Evolutionary conservation across 805 yeast genomes (phyloP).

Genomic region (Teunomyces atbi): DNA sequence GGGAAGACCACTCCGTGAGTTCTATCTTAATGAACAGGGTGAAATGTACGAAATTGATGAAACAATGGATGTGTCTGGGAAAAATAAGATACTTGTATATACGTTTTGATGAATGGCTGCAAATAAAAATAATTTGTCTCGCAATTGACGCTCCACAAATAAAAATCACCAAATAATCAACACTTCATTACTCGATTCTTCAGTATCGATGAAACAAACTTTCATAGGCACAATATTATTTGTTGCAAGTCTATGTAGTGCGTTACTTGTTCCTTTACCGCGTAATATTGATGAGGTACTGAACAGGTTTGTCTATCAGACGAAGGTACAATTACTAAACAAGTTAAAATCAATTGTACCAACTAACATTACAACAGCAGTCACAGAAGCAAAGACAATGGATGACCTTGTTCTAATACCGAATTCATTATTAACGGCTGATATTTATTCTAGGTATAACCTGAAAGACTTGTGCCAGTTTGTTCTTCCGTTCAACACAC

Average conservation of each 20-base stretch:
- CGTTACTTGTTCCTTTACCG: background rate
- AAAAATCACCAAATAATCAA: background rate
- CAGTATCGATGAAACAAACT: background rate
- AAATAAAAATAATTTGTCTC: background rate
- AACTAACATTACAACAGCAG: background rate
- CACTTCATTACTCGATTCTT: too few species aligned
- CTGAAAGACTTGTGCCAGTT: background rate
- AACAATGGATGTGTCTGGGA: slow-evolving; percentile 17
- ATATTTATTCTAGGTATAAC: background rate
- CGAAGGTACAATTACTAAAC: background rate
- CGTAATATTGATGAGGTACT: background rate
- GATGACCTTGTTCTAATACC: background rate
- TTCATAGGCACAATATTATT: background rate
- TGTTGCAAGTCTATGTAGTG: background rate
- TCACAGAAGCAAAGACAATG: background rate
- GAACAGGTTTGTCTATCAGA: background rate
- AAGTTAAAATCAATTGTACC: background rate
- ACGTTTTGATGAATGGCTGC: slow-evolving; percentile 15
- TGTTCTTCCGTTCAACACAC: background rate
- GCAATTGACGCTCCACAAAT: background rate
- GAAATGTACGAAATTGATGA: slow-evolving; percentile 27
- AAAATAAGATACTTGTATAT: slow-evolving; percentile 29
- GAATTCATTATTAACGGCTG: background rate
- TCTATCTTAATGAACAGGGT: slow-evolving; percentile 27
- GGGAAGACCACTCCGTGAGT: slow-evolving; percentile 25